Base-by-base conservation (phyloP, 768 basidiomycete genomes). In the Phanerochaete sordida region DNA sequence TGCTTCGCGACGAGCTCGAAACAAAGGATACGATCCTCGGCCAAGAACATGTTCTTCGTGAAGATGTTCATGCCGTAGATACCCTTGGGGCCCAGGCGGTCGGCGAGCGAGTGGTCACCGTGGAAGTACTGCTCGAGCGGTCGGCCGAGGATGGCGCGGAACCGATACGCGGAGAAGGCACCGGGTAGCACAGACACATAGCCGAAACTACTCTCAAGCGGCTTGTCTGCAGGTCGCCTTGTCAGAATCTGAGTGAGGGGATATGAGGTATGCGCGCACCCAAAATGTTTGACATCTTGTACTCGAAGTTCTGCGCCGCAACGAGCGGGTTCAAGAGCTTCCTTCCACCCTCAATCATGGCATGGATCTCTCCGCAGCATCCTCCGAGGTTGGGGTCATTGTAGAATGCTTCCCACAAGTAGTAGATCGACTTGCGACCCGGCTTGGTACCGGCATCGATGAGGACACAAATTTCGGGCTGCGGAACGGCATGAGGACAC, bases 281-380 rank as follows among this genome's bases (percentile, higher is more conserved):
- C 28, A 98, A 79, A 69, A 98, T 97, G 74, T 98, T 97, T 47
- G 93, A 95, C 92, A 98, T 96, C 77, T 94, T 97, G 77, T 97
- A 97, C 76, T 95, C 94, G 67, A 95, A 95, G 75, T 98, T 97
- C 73, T 98, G 95, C 16, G 95, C 94, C 8, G 95, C 95, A 30
- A 98, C 83, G 51, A 95, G 77, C 21, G 93, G 95, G 69, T 98
- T 98, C 61, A 98, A 72, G 26, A 98, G 83, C 73, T 97, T 97
- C 74, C 74, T 87, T 46, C 94, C 94, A 16, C 93, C 92, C 72
- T 94, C 85, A 68, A 96, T 91, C 95, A 96, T 96, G 61, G 95
- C 95, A 63, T 95, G 91, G 65, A 96, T 95, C 79, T 96, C 94
- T 65, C 93, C 94, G 74, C 93, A 95, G 70, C 91, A 93, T 48